A percentile compares a stretch with the other conserved stretches of the same genome.
phyloP scores from a whole-genome alignment of 2,329 filamentous ascomycete species.

The Aureobasidium lini region DNA sequence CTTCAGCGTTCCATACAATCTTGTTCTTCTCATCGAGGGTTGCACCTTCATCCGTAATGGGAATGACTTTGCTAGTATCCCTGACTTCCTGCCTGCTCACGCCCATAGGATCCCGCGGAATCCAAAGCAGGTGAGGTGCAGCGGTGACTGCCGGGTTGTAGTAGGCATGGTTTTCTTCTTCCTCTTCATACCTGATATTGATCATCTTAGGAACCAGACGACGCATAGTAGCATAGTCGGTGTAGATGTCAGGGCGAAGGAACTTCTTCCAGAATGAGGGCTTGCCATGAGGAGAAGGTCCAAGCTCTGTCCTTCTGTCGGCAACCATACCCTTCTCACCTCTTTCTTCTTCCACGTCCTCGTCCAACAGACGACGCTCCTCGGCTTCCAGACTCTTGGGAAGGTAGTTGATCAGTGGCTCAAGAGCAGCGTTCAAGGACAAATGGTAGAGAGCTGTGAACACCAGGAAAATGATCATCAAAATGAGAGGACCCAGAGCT shows the following conservation, averaged over 20 bases:
- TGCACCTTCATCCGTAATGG: conserved; percentile 74
- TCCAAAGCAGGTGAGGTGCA: conserved; percentile 67
- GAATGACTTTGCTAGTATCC: conserved; percentile 63
- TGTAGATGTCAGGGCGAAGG: conserved; percentile 69
- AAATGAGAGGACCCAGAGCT: conserved; percentile 57
- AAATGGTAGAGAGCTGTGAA: conserved; percentile 72
- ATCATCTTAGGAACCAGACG: conserved; percentile 57
- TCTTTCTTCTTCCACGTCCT: conserved; percentile 21
- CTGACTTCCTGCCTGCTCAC: conserved; percentile 75
- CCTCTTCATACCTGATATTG: conserved; percentile 52
- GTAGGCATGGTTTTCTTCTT: conserved; percentile 62
- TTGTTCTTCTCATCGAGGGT: conserved; percentile 63
- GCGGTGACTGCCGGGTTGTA: conserved; percentile 62
- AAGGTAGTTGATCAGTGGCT: conserved; percentile 69
- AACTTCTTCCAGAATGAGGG: conserved; percentile 53
- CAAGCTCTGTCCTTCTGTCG: conserved; percentile 29
- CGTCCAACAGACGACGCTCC: conserved; percentile 29
- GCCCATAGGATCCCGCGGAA: conserved; percentile 66
- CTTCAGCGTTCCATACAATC: conserved; percentile 50
- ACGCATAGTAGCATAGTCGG: conserved; percentile 64
- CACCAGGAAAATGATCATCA: conserved; percentile 70
- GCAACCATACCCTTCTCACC: conserved; percentile 26
- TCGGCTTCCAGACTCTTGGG: conserved; percentile 43
- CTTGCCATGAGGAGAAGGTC: conserved; percentile 38
- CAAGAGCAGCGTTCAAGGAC: conserved; percentile 62